Evolutionary conservation across 352 stramenopile genomes (phyloP), one percentile per base, ranked within the genome.

Genomic region (Pythium graminicola): DNA sequence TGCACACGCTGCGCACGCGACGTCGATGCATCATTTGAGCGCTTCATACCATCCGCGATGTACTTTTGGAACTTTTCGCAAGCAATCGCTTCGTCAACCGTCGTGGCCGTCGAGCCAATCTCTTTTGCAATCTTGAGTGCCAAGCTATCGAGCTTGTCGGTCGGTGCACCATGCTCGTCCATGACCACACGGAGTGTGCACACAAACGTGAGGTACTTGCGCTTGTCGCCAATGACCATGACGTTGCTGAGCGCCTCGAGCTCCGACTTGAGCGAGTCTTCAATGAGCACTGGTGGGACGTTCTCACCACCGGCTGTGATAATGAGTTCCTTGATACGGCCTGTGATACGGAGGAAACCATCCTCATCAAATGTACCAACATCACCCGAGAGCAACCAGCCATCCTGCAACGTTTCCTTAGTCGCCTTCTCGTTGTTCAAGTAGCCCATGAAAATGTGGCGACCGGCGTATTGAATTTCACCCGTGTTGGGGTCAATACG

Each of bases 281-380:
- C 91, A 57, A 97, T 89, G 32, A 94, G 70, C 6, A 96, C 86
- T 40, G 94, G 94, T 17, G 94, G 75, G 13, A 98, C 82, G 70
- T 98, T 98, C 64, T 98, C 94, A 27, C 94, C 94, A 61, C 94
- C 94, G n/a, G 94, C 93, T 33, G 92, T 98, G 56, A 97, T 89
- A 49, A 98, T 94, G 17, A 98, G 61, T 67, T 98, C 94, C 69
- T 98, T 98, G 72, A 98, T 97, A 51, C 94, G 89, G 17, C 94
- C 94, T 14, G 94, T 98, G 53, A 98, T 97, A 38, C 65, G 76
- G 73, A 97, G 85, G 65, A 98, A 98, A n/a, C 92, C 86, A 32
- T 91, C 69, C 23, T 86, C 72, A 51, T 97, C 92, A 17, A 96
- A 79, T 49, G 88, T 81, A 19, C 85, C 94, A 33, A 89, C 93